phyloP scores from a whole-genome alignment of 106 monocot genomes.

The Agapanthus africanus region DNA sequence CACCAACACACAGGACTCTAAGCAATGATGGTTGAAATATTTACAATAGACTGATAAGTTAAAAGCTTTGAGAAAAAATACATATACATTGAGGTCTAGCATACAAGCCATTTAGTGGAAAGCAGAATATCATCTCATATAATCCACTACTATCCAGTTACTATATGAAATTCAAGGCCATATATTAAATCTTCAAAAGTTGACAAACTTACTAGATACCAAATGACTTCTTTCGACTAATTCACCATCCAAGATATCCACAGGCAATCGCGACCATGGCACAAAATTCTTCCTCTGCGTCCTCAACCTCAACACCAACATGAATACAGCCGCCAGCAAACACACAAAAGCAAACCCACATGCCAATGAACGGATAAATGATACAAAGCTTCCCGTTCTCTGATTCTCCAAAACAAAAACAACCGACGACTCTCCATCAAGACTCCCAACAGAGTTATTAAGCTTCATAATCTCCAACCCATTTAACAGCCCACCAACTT shows the following conservation, averaged over 20 bases:
- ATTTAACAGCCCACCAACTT: slow-evolving; percentile 62
- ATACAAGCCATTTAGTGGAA: too few species aligned
- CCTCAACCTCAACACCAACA: slow-evolving; percentile 48
- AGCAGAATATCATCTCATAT: not conserved
- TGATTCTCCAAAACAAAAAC: slow-evolving; percentile 15
- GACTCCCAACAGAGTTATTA: slow-evolving; percentile 50
- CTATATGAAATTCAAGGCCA: not conserved
- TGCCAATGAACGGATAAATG: slow-evolving; percentile 30
- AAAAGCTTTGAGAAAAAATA: too few species aligned
- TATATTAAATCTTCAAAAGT: slow-evolving; percentile 18
- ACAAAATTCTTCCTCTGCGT: slow-evolving; percentile 26
- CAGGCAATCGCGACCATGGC: slow-evolving; percentile 47
- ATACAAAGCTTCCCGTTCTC: slow-evolving; percentile 17
- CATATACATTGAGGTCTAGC: too few species aligned
- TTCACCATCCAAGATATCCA: slow-evolving; percentile 31
- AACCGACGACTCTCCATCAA: slow-evolving; percentile 32
- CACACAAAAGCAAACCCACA: slow-evolving; percentile 48
- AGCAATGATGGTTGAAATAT: too few species aligned
- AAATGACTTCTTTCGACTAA: slow-evolving; percentile 3
- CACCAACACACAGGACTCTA: too few species aligned
- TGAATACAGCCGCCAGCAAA: slow-evolving; percentile 27
- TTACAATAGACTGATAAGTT: too few species aligned
- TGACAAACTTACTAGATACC: slow-evolving; percentile 22
- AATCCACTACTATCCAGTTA: not conserved
- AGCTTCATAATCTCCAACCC: slow-evolving; percentile 90